Base-by-base conservation (phyloP, 805 yeast species). In the Yarrowia sp. region DNA sequence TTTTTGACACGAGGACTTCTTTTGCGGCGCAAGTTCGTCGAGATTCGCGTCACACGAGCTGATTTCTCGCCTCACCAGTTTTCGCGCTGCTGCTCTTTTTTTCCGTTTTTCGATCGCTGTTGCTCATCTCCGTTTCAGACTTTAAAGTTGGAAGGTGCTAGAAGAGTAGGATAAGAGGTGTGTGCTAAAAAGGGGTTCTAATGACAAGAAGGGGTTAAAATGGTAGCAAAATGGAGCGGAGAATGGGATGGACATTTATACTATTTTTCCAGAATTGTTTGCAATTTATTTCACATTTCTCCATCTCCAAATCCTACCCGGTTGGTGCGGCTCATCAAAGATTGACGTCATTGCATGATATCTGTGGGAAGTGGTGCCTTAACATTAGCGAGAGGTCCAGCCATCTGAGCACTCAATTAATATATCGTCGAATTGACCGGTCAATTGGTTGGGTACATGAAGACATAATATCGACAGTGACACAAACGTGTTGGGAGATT, bases 311-410 rank as follows among this genome's bases (percentile, higher is more conserved):
- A 8, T 26, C 9, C 30, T 19, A 9, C 12, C 21, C 35, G 19
- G 8, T 9, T 24, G 4, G 26, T 48, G 54, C 54, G 54, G 54
- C 54, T 30, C 54, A 24, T 8, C 7, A 30, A 30, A 30, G 52
- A 48, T 30, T 10, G 17, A 17, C 30, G 52, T 16, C 38, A 32
- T 32, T 48, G 38, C 54, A 48, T 32, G 38, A 32, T 48, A 30
- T 16, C 54, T 17, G 54, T 21, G 36, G 36, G 24, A 14, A 28
- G 26, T 48, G 54, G 54, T 48, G 54, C 54, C 54, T 48, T 48
- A 48, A 48, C 38, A 48, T 48, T 48, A 46, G 52, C 52, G 52
- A 46, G 36, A 26, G 8, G 30, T n/a, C n/a, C n/a, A n/a, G n/a
- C n/a, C n/a, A n/a, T n/a, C n/a, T n/a, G n/a, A n/a, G n/a, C n/a